Conservation (phyloP, 176 grass and related monocot species). For the Aegilops longissima region DNA sequence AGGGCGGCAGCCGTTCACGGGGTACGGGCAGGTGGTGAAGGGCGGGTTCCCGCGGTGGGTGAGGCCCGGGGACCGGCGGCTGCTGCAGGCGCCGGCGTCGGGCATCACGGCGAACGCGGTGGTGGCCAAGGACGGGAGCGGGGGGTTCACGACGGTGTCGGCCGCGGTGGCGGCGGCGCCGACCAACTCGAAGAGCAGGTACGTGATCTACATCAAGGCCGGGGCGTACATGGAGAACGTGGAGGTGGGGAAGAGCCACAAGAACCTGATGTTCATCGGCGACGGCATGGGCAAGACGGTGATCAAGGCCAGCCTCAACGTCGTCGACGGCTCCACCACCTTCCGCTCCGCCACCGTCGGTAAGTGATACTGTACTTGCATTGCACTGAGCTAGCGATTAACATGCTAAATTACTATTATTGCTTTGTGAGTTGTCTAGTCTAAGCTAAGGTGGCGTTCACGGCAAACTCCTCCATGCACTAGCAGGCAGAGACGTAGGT, state of each 20-base stretch:
- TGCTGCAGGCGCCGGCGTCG: slow-evolving; percentile 58
- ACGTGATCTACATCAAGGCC: slow-evolving; percentile 89
- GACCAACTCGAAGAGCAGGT: slow-evolving; percentile 39
- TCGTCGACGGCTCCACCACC: slow-evolving; percentile 83
- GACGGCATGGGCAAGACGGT: slow-evolving; percentile 93
- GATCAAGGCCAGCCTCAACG: slow-evolving; percentile 86
- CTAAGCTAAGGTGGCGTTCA: no score
- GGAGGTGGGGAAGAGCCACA: slow-evolving; percentile 64
- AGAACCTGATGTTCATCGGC: slow-evolving; percentile 83
- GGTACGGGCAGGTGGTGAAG: slow-evolving; percentile 60
- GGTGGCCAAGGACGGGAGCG: slow-evolving; percentile 76
- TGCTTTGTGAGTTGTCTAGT: no score
- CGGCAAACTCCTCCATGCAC: no score
- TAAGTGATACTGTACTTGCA: slow-evolving; percentile 4
- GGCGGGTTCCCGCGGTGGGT: slow-evolving; percentile 65
- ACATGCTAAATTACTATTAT: no score
- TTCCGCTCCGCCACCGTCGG: slow-evolving; percentile 90
- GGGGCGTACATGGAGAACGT: slow-evolving; percentile 92
- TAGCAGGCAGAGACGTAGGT: no score
- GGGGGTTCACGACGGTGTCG: slow-evolving; percentile 57
- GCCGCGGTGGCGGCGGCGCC: slow-evolving; percentile 76
- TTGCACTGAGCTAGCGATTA: background rate
- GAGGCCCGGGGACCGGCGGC: slow-evolving; percentile 43
- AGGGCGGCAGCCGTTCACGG: slow-evolving; percentile 48
- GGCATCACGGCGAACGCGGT: slow-evolving; percentile 35